Evolutionary conservation across 208 protist species (phyloP).

Genomic region (Acanthamoeba quina): DNA sequence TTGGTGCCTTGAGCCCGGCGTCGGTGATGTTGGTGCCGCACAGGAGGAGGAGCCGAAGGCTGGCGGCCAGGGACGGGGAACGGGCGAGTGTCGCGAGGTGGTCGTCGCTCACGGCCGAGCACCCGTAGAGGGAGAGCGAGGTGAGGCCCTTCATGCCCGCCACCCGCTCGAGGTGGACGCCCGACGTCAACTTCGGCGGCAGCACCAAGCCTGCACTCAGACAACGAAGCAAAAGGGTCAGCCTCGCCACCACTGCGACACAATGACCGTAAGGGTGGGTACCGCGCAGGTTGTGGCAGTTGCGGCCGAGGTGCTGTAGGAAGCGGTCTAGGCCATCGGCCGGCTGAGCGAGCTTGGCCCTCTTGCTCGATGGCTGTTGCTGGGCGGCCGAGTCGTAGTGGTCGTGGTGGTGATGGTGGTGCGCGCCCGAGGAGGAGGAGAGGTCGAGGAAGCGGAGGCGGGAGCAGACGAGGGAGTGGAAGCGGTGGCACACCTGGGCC

Average conservation of each 20-base stretch:
- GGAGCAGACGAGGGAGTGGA: background rate
- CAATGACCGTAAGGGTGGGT: background rate
- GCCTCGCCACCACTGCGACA: background rate
- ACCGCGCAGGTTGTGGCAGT: background rate
- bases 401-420: background rate
- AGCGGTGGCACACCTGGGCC: background rate
- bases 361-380: background rate
- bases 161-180: background rate
- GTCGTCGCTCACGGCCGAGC: background rate
- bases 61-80: background rate
- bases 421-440: background rate
- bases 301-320: background rate
- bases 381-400: too few relatives aligned
- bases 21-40: constrained; percentile 2
- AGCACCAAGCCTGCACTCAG: background rate
- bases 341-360: background rate
- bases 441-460: constrained; percentile 22
- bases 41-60: background rate
- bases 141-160: background rate
- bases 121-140: background rate
- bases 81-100: background rate
- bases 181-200: background rate
- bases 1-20: background rate
- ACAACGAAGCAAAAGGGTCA: too few relatives aligned
- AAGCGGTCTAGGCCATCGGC: background rate